Evolutionary conservation across 1,284 basidiomycete genomes (phyloP), one percentile per base, ranked within the genome.

Genomic region (Sporisorium reilianum): DNA sequence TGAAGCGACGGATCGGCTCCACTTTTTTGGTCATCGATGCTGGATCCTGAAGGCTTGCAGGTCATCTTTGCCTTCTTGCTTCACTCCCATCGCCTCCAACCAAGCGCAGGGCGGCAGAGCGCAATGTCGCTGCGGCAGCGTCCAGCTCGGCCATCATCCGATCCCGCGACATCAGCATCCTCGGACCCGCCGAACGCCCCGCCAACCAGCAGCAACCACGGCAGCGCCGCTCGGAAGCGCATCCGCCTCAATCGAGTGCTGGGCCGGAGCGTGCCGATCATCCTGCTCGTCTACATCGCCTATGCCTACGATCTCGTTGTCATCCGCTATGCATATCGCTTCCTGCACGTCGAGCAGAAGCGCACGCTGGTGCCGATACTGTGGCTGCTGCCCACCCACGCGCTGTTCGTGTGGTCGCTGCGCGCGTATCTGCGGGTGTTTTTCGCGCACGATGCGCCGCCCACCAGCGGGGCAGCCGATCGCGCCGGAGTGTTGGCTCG

Each of bases 181-280:
- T 49, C 57, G 50, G 48, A 61, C 4, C 28, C 51, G 34, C 56
- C 66, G 38, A 36, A 26, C 36, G 3, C 20, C 9, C 26, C 10
- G 10, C 5, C 28, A 32, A 10, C 26, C n/a, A 22, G 10, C 22
- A 18, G 36, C 12, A 36, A 48, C 8, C 49, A n/a, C 46, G 20
- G 0, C 34, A n/a, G n/a, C n/a, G n/a, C n/a, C n/a, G n/a, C 26
- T 41, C 54, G 63, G 28, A 45, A 54, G 38, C n/a, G 56, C n/a
- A 59, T 75, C 48, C 63, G 72, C 23, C 41, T 75, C 30, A 75
- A 75, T 30, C 48, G 56, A 16, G 48, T 75, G 26, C 61, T 75
- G 0, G 73, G 73, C 8, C 49, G 73, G 14, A 64, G 71, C 53
- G 73, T 75, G 0, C 73, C 73, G 8, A 14, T 75, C 56, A 71